Base-by-base conservation (phyloP, 352 stramenopile genomes). In the Globisporangium recalcitrans region DNA sequence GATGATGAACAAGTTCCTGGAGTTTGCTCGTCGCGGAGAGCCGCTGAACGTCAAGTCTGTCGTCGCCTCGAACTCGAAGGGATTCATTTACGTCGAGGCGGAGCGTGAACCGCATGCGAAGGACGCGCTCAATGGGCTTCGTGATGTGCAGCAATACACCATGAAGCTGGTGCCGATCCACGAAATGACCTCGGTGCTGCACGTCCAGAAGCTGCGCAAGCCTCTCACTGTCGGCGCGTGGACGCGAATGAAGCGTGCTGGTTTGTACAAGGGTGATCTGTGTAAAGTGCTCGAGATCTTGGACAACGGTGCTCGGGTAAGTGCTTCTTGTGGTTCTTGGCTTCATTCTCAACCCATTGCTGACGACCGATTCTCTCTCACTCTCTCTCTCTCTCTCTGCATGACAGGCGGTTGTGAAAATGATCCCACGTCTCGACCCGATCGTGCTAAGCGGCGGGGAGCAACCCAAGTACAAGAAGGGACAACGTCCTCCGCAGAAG, bases 1-100 rank as follows among this genome's bases (percentile, higher is more conserved):
- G 14, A 73, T 96, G 60, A 96, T 96, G 87, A 95, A 96, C 74
- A 96, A 96, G 68, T 94, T 91, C 53, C 71, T 96, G 29, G 85
- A 96, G 47, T 90, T 96, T 64, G 68, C 81, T 11, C 82, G 84
- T 14, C 87, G 83, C n/a, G 87, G 87, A 14, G 81, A 94, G 65
- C 85, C 87, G 51, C 71, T 96, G 9, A 75, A 85, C 65, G 79
- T 96, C 63, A 96, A 96, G 64, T 95, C 85, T 16, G 87, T 95
- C 13, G 72, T 96, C 24, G 85, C 85, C 1, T 93, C 85, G 14
- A 94, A 87, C 65, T 95, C 87, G 8, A 96, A 96, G 61, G 87
- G 87, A 0, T 96, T 95, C 63, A 93, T 96, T 60, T 96, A 96
- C 62, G 84, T 96, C 24, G 87, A 96, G 57, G 87, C 87, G 0